phyloP scores from a whole-genome alignment of 352 stramenopile species.

The Globisporangium carolinianum region DNA sequence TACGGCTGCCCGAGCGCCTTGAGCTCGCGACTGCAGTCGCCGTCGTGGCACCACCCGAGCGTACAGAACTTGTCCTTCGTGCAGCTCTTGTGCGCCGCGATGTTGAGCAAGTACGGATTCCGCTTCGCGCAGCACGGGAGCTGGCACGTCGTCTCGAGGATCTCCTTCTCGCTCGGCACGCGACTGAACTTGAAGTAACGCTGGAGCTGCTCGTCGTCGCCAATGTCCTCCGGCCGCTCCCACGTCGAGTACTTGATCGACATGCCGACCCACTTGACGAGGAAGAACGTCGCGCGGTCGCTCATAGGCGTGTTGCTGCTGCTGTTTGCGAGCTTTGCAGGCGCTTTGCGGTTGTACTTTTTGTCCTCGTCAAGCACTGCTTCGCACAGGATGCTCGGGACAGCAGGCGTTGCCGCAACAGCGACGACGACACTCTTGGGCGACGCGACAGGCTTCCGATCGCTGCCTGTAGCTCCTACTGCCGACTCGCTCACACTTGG shows the following conservation, averaged over 20 bases:
- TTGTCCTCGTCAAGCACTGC: constrained; percentile 36
- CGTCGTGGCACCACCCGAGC: constrained; percentile 60
- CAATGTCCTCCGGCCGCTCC: constrained; percentile 85
- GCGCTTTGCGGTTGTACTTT: constrained; percentile 65
- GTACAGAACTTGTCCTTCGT: constrained; percentile 82
- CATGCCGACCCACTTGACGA: constrained; percentile 84
- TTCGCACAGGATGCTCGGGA: constrained; percentile 47
- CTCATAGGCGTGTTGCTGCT: constrained; percentile 10
- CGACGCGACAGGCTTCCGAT: background rate
- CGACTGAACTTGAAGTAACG: constrained; percentile 87
- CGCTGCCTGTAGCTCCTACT: too few species aligned
- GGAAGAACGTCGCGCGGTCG: constrained; percentile 68
- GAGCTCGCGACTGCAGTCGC: constrained; percentile 75
- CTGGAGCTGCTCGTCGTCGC: constrained; percentile 84
- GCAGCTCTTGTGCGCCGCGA: constrained; percentile 45
- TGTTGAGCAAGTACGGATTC: constrained; percentile 56
- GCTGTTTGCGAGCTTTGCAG: constrained; percentile 8
- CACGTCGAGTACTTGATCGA: constrained; percentile 85
- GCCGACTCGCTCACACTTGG: too few species aligned
- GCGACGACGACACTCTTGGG: background rate
- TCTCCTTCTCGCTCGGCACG: constrained; percentile 76
- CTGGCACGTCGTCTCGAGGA: constrained; percentile 77
- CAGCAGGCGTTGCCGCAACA: constrained; percentile 10
- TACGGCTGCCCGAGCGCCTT: constrained; percentile 61
- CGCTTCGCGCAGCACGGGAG: constrained; percentile 77